Evolutionary conservation across 768 basidiomycete species (phyloP).

Genomic region (Hygrocybe punicea): DNA sequence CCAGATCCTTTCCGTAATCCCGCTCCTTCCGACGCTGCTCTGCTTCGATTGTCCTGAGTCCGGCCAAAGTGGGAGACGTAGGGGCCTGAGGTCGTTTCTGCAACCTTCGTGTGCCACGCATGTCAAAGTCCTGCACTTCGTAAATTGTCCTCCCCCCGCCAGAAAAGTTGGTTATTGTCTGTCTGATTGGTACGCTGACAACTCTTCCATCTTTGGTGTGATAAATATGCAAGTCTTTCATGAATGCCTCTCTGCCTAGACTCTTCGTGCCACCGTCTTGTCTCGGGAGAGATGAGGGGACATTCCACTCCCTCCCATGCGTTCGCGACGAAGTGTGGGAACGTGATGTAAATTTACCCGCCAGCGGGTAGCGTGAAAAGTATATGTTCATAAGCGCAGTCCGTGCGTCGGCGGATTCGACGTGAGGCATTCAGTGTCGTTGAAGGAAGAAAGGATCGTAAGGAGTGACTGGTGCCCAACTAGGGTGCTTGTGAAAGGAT

Average conservation of each 20-base stretch:
- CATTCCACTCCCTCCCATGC: background rate
- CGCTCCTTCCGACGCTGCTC: background rate
- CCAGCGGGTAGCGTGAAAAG: background rate
- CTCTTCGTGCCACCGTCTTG: too few relatives aligned
- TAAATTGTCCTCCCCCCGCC: conserved; percentile 6
- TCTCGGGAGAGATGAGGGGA: background rate
- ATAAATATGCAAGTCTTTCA: background rate
- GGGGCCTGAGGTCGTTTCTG: background rate
- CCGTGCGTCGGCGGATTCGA: conserved; percentile 10
- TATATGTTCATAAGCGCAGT: conserved; percentile 1
- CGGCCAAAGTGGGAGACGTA: background rate
- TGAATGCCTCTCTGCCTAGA: background rate
- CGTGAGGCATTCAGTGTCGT: background rate
- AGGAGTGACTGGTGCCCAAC: background rate
- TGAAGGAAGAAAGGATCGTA: background rate
- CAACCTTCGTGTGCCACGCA: background rate
- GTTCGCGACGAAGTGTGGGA: background rate
- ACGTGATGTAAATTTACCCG: background rate
- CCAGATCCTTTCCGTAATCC: background rate
- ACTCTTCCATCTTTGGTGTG: background rate
- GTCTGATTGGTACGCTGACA: too few relatives aligned
- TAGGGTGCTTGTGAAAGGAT: background rate
- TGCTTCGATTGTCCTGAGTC: background rate
- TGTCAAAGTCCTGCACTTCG: background rate
- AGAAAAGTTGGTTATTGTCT: too few relatives aligned